A percentile compares a stretch with the other conserved stretches of the same genome.
Evolutionary conservation across 257 asterid genomes (phyloP).

Genomic region (Jacaranda mimosifolia): DNA sequence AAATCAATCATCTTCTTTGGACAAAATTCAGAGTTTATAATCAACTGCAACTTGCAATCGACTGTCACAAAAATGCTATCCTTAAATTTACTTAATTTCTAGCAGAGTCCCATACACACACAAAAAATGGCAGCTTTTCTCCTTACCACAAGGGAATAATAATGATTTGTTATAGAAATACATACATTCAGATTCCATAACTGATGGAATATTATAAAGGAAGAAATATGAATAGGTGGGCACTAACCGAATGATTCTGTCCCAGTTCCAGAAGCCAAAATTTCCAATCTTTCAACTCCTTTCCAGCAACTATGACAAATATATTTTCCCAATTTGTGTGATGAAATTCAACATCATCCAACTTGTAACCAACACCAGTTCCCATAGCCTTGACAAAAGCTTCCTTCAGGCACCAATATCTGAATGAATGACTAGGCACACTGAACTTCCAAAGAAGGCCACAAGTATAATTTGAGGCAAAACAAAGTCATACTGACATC

Average conservation of each 20-base stretch:
- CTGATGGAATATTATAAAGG: background rate
- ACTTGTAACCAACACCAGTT: slow-evolving; percentile 69
- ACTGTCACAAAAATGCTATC: too few species aligned
- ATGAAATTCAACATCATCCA: slow-evolving; percentile 82
- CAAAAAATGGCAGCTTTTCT: too few species aligned
- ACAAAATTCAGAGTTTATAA: too few species aligned
- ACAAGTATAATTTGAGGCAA: background rate
- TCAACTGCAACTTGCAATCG: too few species aligned
- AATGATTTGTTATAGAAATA: too few species aligned
- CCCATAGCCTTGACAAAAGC: slow-evolving; percentile 94
- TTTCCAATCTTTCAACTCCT: slow-evolving; percentile 79
- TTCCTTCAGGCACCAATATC: slow-evolving; percentile 98
- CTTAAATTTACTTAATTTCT: too few species aligned
- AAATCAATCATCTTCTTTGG: too few species aligned
- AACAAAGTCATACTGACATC: background rate
- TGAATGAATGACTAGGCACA: slow-evolving; percentile 42
- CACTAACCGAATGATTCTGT: slow-evolving; percentile 67
- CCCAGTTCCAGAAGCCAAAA: slow-evolving; percentile 76
- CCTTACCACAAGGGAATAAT: too few species aligned
- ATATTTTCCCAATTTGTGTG: slow-evolving; percentile 75
- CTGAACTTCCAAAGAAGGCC: slow-evolving; percentile 7
- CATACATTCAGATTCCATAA: background rate
- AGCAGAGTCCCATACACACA: too few species aligned
- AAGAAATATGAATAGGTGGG: background rate
- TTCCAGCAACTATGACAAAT: slow-evolving; percentile 67